Percentiles rank a stretch among this genome's conserved stretches.
Conservation (phyloP, 768 basidiomycete species). For the Tubosaeta sp. region DNA sequence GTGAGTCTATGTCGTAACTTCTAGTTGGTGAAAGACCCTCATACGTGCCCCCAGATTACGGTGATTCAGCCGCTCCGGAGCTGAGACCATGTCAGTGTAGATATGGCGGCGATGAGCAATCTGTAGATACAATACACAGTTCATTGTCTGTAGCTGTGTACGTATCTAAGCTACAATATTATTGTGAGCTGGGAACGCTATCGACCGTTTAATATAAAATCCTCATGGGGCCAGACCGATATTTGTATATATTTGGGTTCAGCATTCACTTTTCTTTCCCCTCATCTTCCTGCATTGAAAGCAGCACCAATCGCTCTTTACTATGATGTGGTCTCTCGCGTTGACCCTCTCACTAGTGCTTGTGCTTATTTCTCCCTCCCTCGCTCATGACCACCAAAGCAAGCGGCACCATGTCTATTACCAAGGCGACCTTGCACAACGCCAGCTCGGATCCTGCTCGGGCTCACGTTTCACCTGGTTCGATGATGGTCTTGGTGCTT, state of each 20-base stretch:
- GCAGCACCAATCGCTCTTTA: conserved; percentile 21
- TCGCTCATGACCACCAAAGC: conserved; percentile 19
- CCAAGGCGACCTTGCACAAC: conserved; percentile 20
- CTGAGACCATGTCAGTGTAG: conserved; percentile 28
- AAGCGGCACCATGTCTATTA: conserved; percentile 22
- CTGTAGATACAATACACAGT: not conserved
- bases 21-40: not conserved
- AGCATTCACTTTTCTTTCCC: not conserved
- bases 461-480: conserved; percentile 36
- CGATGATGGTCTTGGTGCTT: conserved; percentile 42
- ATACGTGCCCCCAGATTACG: conserved; percentile 37
- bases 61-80: conserved; percentile 53
- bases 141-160: not conserved
- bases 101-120: not conserved
- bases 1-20: conserved; percentile 37
- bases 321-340: conserved; percentile 23
- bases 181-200: not conserved
- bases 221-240: not conserved
- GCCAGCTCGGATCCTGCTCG: conserved; percentile 18
- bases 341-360: conserved; percentile 17
- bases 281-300: not conserved
- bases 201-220: conserved; percentile 5
- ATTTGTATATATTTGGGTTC: too few species aligned
- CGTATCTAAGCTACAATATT: too few species aligned
- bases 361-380: conserved; percentile 14